phyloP scores from a whole-genome alignment of 169 alveolate genomes.

The Cardiosporidium cionae region DNA sequence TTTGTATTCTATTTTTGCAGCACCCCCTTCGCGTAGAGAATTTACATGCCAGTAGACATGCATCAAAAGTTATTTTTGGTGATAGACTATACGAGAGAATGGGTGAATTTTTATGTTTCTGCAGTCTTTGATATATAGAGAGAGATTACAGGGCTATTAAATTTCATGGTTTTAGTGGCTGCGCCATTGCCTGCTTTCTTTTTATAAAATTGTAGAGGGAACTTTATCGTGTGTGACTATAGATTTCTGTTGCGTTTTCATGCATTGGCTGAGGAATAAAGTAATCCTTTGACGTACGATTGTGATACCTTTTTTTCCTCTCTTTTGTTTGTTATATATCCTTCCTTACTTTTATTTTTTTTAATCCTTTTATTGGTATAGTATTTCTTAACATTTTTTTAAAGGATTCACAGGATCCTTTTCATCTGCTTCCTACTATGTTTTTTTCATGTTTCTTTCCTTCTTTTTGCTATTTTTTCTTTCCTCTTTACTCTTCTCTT shows the following conservation, averaged over 20 bases:
- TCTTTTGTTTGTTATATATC: not conserved
- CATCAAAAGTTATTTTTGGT: not conserved
- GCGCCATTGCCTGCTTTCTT: too few species aligned
- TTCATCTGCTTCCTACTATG: not conserved
- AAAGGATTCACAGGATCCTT: not conserved
- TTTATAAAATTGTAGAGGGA: too few species aligned
- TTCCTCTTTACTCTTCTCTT: not conserved
- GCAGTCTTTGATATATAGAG: too few species aligned
- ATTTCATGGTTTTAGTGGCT: too few species aligned
- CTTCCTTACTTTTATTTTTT: not conserved
- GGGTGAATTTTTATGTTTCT: not conserved
- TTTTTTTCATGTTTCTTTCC: not conserved
- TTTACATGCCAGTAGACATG: not conserved
- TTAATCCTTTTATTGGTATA: too few species aligned
- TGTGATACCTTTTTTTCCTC: not conserved
- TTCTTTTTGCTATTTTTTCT: not conserved
- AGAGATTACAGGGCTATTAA: too few species aligned
- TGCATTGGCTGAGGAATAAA: too few species aligned
- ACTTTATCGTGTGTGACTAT: too few species aligned
- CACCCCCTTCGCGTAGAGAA: not conserved
- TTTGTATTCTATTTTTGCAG: not conserved
- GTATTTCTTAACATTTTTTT: not conserved
- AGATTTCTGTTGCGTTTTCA: too few species aligned
- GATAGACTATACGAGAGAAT: not conserved
- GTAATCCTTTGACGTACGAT: too few species aligned